Conservation (phyloP, 768 basidiomycete species). For the Crucibulum laeve region DNA sequence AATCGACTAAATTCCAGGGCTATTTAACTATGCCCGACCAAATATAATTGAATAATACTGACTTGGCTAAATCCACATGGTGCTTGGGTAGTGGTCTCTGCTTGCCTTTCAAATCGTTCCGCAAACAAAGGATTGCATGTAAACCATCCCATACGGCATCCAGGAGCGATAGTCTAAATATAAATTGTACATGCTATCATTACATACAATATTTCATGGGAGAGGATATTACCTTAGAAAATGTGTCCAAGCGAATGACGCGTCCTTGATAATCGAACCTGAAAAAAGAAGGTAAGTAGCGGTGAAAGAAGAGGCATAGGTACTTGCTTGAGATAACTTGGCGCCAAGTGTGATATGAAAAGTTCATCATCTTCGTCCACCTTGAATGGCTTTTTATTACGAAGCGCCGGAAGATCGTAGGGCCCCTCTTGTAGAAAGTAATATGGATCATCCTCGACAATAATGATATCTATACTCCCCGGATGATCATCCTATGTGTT, state of each 20-base stretch:
- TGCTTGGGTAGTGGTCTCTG: slow-evolving; percentile 64
- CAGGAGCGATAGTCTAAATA: slow-evolving; percentile 69
- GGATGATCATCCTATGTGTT: neutral
- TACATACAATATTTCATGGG: neutral
- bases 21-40: neutral
- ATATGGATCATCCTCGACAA: slow-evolving; percentile 84
- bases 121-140: slow-evolving; percentile 74
- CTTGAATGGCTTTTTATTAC: slow-evolving; percentile 8
- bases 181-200: neutral
- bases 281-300: neutral
- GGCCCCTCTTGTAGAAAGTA: slow-evolving; percentile 63
- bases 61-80: slow-evolving; percentile 74
- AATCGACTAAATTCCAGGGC: slow-evolving; percentile 29
- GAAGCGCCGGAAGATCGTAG: slow-evolving; percentile 40
- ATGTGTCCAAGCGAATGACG: slow-evolving; percentile 79
- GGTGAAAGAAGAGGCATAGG: neutral
- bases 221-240: slow-evolving; percentile 53
- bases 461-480: slow-evolving; percentile 54
- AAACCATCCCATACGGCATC: slow-evolving; percentile 75
- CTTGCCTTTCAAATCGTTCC: slow-evolving; percentile 66
- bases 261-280: slow-evolving; percentile 76
- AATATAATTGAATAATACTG: slow-evolving; percentile 1
- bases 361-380: slow-evolving; percentile 31
- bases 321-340: slow-evolving; percentile 53
- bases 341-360: slow-evolving; percentile 51